Evolutionary conservation across 2,329 filamentous ascomycete genomes (phyloP), one percentile per base, ranked within the genome.

Genomic region (Cercospora beticola): DNA sequence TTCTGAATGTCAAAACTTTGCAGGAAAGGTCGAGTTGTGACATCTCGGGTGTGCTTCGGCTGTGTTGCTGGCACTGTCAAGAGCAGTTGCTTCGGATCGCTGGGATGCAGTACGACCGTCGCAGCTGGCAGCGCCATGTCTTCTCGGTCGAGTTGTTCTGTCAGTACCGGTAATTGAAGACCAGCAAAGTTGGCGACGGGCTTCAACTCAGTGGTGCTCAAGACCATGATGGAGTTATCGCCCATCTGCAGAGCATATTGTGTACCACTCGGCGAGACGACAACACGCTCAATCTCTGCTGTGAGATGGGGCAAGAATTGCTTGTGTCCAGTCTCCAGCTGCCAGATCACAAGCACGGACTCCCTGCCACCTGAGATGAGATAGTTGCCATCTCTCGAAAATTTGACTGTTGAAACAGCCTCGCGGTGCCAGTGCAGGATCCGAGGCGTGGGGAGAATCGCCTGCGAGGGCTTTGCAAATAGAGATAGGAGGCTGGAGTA

Each of bases 321-420:
- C 75, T 88, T 89, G 77, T 90, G 90, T 71, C 89, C 89, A 0
- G 94, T 97, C 73, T 96, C 92, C 67, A 97, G 84, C 80, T 99
- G 95, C 94, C 94, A 98, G 33, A 97, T 83, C 8, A 97, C 92
- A 52, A 99, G 84, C 21, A 93, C 91, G 7, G 93, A 94, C 81
- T 99, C 95, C 23, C 89, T 88, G 33, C 95, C 95, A 76, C 95
- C 95, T 66, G 95, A 98, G 63, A 99, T 90, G 68, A 99, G 82
- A 79, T 99, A 99, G 77, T 97, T 93, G 92, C 94, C 94, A 84
- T 99, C 95, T 73, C 85, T 85, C 14, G 95, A 97, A 92, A 94
- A 98, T 79, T 95, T 97, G 67, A 97, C 85, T 9, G 92, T 87
- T 74, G 91, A 90, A 8, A 97, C 93, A 60, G 90, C 88, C 74